Evolutionary conservation across 192 early-diverging fungal species (phyloP).

Genomic region (Rhizophagus sp.): DNA sequence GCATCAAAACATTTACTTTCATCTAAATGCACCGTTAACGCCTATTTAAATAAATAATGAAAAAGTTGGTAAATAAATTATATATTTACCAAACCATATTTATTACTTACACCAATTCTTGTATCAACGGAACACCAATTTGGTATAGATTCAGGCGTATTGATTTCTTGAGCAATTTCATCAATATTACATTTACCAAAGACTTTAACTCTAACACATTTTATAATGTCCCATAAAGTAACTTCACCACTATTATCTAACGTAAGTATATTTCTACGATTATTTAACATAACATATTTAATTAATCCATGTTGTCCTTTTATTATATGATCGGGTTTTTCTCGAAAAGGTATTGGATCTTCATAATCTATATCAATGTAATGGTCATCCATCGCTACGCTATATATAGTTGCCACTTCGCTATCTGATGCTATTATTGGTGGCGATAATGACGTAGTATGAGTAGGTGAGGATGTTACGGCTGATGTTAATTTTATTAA

Average conservation of each 20-base stretch:
- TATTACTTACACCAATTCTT: slow-evolving; percentile 73
- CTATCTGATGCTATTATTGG: slow-evolving; percentile 24
- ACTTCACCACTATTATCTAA: slow-evolving; percentile 79
- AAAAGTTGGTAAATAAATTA: not conserved
- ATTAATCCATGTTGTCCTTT: slow-evolving; percentile 64
- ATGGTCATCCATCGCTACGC: slow-evolving; percentile 30
- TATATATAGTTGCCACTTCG: slow-evolving; percentile 41
- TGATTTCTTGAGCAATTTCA: slow-evolving; percentile 55
- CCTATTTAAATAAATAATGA: slow-evolving; percentile 37
- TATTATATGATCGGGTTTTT: slow-evolving; percentile 38
- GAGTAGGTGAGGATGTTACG: slow-evolving; percentile 28
- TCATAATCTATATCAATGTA: slow-evolving; percentile 6
- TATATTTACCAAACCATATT: not conserved
- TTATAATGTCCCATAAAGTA: slow-evolving; percentile 90
- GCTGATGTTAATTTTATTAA: slow-evolving; percentile 49
- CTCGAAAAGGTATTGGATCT: slow-evolving; percentile 40
- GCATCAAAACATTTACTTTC: slow-evolving; percentile 79
- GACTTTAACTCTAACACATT: slow-evolving; percentile 59
- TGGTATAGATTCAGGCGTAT: slow-evolving; percentile 74
- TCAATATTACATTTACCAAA: slow-evolving; percentile 57
- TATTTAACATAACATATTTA: slow-evolving; percentile 72
- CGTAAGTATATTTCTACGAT: slow-evolving; percentile 83
- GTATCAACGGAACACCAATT: slow-evolving; percentile 95
- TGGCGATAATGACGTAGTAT: not conserved
- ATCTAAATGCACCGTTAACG: slow-evolving; percentile 86